phyloP scores from a whole-genome alignment of 2,329 filamentous ascomycete species.

The Diplodia sapinea region DNA sequence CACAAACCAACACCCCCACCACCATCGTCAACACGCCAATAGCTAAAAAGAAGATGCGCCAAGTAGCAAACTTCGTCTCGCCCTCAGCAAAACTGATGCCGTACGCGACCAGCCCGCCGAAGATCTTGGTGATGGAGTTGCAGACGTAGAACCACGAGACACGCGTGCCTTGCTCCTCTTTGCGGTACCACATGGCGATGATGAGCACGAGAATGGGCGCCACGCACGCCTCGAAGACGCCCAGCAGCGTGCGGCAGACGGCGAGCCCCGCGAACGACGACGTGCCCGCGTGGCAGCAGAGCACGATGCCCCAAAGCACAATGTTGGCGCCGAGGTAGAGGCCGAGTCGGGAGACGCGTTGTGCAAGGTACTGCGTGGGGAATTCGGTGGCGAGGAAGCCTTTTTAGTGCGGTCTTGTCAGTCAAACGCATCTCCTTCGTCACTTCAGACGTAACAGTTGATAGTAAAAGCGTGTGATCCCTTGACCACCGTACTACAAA shows the following conservation, averaged over 20 bases:
- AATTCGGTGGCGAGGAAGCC: slow-evolving; percentile 62
- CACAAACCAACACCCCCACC: slow-evolving; percentile 38
- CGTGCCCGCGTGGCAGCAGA: slow-evolving; percentile 12
- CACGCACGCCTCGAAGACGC: slow-evolving; percentile 68
- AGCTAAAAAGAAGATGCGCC: slow-evolving; percentile 45
- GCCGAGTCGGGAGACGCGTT: slow-evolving; percentile 62
- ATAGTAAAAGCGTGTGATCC: too few species aligned
- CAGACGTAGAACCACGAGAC: slow-evolving; percentile 36
- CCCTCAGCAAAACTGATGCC: slow-evolving; percentile 38
- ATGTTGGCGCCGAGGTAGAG: slow-evolving; percentile 61
- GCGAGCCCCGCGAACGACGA: slow-evolving; percentile 35
- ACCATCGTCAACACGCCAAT: slow-evolving; percentile 48
- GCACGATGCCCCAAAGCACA: slow-evolving; percentile 56
- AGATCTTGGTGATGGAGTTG: slow-evolving; percentile 37
- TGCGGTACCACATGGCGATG: slow-evolving; percentile 67
- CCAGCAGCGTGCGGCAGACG: slow-evolving; percentile 64
- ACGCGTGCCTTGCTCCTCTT: slow-evolving; percentile 59
- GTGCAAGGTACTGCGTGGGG: slow-evolving; percentile 69
- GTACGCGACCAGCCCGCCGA: slow-evolving; percentile 34
- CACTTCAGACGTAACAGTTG: background rate
- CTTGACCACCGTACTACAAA: too few species aligned
- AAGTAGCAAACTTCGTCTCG: slow-evolving; percentile 25
- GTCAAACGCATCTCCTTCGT: background rate
- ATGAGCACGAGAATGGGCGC: slow-evolving; percentile 56
- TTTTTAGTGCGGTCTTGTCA: background rate